Percentiles rank a stretch among this genome's conserved stretches.
phyloP scores from a whole-genome alignment of 768 basidiomycete species.

The Boletus tylopilopsis region DNA sequence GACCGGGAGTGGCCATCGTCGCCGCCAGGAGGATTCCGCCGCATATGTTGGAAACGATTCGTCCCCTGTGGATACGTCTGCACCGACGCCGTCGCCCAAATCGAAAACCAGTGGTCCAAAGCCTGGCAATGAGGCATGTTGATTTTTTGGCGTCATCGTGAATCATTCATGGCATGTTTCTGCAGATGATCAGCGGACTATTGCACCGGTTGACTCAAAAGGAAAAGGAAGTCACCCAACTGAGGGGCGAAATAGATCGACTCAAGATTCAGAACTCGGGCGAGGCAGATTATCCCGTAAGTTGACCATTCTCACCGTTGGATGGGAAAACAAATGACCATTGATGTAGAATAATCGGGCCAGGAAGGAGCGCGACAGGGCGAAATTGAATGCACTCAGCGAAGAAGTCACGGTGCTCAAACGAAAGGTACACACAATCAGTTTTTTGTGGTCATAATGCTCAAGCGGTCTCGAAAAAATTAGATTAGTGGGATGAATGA shows the following conservation, averaged over 20 bases:
- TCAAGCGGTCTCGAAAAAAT: neutral
- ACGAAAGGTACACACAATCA: slow-evolving; percentile 48
- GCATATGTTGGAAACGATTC: slow-evolving; percentile 12
- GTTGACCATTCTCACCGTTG: slow-evolving; percentile 18
- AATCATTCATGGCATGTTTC: neutral
- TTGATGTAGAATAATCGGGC: slow-evolving; percentile 60
- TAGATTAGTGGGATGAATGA: slow-evolving; percentile 57
- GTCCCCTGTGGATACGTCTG: neutral
- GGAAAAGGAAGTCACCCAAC: slow-evolving; percentile 76
- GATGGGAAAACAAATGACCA: neutral
- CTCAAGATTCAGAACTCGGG: slow-evolving; percentile 54
- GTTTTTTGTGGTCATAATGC: neutral
- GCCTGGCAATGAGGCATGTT: slow-evolving; percentile 52
- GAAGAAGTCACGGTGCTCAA: slow-evolving; percentile 75
- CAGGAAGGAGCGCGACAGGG: slow-evolving; percentile 70
- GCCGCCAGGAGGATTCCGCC: slow-evolving; percentile 16
- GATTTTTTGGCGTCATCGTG: neutral
- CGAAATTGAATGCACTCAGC: slow-evolving; percentile 66
- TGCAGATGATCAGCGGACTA: slow-evolving; percentile 62
- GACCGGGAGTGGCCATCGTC: neutral
- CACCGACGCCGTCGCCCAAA: slow-evolving; percentile 18
- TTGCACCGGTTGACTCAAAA: slow-evolving; percentile 79
- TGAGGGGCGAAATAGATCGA: slow-evolving; percentile 68
- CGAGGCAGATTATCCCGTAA: slow-evolving; percentile 58
- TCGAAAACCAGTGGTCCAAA: slow-evolving; percentile 44